Evolutionary conservation across 306 rosid genomes (phyloP).

Genomic region (Dryas alaskensis): DNA sequence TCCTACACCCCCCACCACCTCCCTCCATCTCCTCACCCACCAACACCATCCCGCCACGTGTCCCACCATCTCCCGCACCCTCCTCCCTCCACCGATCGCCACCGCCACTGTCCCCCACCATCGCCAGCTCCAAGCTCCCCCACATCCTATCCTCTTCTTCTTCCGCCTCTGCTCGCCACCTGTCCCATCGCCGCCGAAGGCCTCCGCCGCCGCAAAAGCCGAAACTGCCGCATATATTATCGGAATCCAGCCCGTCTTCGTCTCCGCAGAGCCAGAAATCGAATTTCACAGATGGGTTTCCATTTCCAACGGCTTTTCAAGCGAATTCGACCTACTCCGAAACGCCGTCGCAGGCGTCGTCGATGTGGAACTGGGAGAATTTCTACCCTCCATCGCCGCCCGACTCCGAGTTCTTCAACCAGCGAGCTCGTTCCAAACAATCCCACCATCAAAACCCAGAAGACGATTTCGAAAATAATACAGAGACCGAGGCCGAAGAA

Average conservation of each 20-base stretch:
- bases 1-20: slow-evolving; percentile 45
- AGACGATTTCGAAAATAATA: slow-evolving; percentile 26
- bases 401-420: slow-evolving; percentile 66
- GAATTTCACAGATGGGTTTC: slow-evolving; percentile 33
- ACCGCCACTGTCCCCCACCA: slow-evolving; percentile 47
- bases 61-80: slow-evolving; percentile 42
- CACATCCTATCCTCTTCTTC: slow-evolving; percentile 45
- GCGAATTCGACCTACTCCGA: slow-evolving; percentile 69
- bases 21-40: slow-evolving; percentile 18
- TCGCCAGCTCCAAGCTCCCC: slow-evolving; percentile 58
- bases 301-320: slow-evolving; percentile 63
- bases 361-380: slow-evolving; percentile 97
- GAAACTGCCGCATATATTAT: slow-evolving; percentile 88
- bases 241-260: slow-evolving; percentile 69
- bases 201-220: slow-evolving; percentile 50
- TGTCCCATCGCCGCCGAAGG: slow-evolving; percentile 28
- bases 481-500: slow-evolving; percentile 3
- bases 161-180: slow-evolving; percentile 17
- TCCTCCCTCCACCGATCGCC: slow-evolving; percentile 46
- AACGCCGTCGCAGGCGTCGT: slow-evolving; percentile 92
- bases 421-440: slow-evolving; percentile 9
- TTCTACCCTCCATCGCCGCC: slow-evolving; percentile 97
- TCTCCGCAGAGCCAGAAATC: slow-evolving; percentile 59
- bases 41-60: slow-evolving; percentile 33
- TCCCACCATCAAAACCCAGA: slow-evolving; percentile 11